Conservation (phyloP, 441 rosid genomes). For the Euphorbia corollata region DNA sequence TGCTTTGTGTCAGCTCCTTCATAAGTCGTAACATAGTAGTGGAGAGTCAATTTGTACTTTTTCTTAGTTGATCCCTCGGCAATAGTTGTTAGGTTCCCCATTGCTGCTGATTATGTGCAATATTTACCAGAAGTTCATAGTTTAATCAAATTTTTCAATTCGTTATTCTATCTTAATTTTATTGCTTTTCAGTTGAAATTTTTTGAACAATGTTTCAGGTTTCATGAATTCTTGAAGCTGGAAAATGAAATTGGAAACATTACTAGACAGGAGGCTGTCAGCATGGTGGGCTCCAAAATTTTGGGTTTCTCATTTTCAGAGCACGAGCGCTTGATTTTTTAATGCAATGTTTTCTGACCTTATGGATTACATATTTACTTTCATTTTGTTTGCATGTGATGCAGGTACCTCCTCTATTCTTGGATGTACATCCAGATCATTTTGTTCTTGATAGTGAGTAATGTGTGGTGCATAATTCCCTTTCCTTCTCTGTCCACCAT, state of each 20-base stretch:
- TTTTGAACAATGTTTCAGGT: constrained; percentile 42
- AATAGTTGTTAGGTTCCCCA: neutral
- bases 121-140: neutral
- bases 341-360: neutral
- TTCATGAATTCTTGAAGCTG: constrained; percentile 86
- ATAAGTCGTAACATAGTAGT: too few relatives aligned
- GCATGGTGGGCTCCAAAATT: constrained; percentile 56
- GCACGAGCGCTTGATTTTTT: neutral
- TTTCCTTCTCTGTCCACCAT: neutral
- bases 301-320: neutral
- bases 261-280: constrained; percentile 94
- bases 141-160: neutral
- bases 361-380: neutral
- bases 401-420: constrained; percentile 92
- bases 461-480: constrained; percentile 17
- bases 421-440: constrained; percentile 75
- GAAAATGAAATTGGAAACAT: constrained; percentile 97
- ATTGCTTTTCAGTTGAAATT: constrained; percentile 3
- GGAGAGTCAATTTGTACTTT: neutral
- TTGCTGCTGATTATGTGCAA: neutral
- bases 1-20: neutral
- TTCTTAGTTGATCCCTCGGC: neutral
- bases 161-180: neutral
- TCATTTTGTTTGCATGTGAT: constrained; percentile 16
- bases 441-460: constrained; percentile 83